These are phyloP conservation scores for Ustilago nuda DNA, from an alignment of 1,284 basidiomycete genomes.

Conservation along the genomic window DNA sequence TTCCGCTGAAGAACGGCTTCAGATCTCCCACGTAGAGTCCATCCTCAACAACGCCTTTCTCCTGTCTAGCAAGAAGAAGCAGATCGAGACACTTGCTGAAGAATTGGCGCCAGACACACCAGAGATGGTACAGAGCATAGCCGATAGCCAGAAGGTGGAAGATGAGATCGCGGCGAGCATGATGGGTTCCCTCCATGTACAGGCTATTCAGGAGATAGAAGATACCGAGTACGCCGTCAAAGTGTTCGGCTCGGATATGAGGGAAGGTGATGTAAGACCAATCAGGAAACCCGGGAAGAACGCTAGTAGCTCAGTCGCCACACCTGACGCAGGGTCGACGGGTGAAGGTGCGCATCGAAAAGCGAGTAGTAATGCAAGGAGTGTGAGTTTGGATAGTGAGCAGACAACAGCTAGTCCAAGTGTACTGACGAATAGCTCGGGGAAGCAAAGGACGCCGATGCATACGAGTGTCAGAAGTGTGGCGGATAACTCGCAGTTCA, in stretches of 20 bases:
- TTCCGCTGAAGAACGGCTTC: slow-evolving; percentile 33
- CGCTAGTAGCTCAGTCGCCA: slow-evolving; percentile 11
- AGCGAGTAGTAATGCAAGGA: not conserved
- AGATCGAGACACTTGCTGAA: slow-evolving; percentile 31
- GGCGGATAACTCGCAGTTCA: slow-evolving; percentile 10
- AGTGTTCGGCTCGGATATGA: slow-evolving; percentile 38
- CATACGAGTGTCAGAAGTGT: slow-evolving; percentile 8
- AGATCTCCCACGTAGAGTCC: slow-evolving; percentile 41
- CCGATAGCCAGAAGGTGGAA: slow-evolving; percentile 42
- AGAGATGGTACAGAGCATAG: slow-evolving; percentile 47
- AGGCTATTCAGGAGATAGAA: slow-evolving; percentile 34
- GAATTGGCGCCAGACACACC: slow-evolving; percentile 36
- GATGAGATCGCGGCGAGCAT: slow-evolving; percentile 45
- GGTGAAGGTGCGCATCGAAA: not conserved
- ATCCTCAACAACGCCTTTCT: slow-evolving; percentile 33
- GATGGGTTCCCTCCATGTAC: slow-evolving; percentile 38
- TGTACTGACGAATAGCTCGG: not conserved
- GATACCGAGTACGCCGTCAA: slow-evolving; percentile 43
- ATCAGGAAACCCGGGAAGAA: slow-evolving; percentile 18
- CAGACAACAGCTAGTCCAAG: slow-evolving; percentile 5
- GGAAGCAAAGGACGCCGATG: slow-evolving; percentile 3
- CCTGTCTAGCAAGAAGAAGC: slow-evolving; percentile 33
- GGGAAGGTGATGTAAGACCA: slow-evolving; percentile 29
- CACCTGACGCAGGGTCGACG: slow-evolving; percentile 20
- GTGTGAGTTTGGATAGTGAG: slow-evolving; percentile 15